These are phyloP conservation scores for Sutorius australiensis DNA, from an alignment of 768 basidiomycete species.

Conservation along the genomic window DNA sequence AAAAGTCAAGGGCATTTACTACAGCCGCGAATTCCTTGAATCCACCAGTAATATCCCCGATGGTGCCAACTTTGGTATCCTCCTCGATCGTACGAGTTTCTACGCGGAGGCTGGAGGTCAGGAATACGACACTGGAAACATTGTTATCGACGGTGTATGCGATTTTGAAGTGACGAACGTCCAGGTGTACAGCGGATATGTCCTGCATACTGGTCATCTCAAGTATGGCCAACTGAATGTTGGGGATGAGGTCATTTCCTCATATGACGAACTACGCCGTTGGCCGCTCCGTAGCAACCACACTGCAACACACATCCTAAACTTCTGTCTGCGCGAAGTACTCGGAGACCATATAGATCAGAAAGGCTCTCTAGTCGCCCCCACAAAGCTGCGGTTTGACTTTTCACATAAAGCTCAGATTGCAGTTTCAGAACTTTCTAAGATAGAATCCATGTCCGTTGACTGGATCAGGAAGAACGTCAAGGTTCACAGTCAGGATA, in stretches of 20 bases:
- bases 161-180: slow-evolving; percentile 95
- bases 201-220: slow-evolving; percentile 85
- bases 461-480: slow-evolving; percentile 92
- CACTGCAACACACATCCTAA: slow-evolving; percentile 97
- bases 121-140: slow-evolving; percentile 93
- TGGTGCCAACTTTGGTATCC: slow-evolving; percentile 71
- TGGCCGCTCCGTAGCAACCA: slow-evolving; percentile 98
- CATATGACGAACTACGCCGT: slow-evolving; percentile 94
- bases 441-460: slow-evolving; percentile 79
- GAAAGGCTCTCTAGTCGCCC: slow-evolving; percentile 95
- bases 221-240: slow-evolving; percentile 83
- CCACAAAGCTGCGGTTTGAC: slow-evolving; percentile 94
- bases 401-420: slow-evolving; percentile 95
- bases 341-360: slow-evolving; percentile 98
- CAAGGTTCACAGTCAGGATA: slow-evolving; percentile 82
- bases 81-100: slow-evolving; percentile 92
- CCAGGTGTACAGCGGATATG: slow-evolving; percentile 93
- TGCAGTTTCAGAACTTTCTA: slow-evolving; percentile 64
- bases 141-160: slow-evolving; percentile 85
- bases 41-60: slow-evolving; percentile 66
- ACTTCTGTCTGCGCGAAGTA: slow-evolving; percentile 87
- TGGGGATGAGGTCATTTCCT: slow-evolving; percentile 79
- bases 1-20: slow-evolving; percentile 79
- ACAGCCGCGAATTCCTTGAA: slow-evolving; percentile 66
- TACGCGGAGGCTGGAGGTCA: slow-evolving; percentile 98